Evolutionary conservation across 2,329 filamentous ascomycete species (phyloP), one percentile per base, ranked within the genome.

Genomic region (Hypoxylon sp.): DNA sequence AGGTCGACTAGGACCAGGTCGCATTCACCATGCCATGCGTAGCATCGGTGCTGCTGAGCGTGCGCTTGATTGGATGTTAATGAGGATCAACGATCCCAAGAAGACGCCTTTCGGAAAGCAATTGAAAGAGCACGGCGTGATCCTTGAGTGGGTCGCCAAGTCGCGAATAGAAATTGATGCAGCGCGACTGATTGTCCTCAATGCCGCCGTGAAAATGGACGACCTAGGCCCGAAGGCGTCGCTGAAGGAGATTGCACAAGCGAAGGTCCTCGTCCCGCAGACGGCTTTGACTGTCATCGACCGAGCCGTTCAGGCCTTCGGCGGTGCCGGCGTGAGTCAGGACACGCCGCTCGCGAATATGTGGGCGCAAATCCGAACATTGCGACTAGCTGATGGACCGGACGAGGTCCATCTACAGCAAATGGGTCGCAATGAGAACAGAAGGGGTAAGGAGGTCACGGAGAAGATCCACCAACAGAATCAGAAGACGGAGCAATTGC

Each of bases 21-120:
- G 96, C 65, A 98, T 99, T 79, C 96, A 99, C 84, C 96, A 99
- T 83, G 94, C 94, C 67, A 99, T 99, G 96, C 91, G 96, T 72
- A 91, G 90, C 68, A 96, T 99, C 78, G 96, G 96, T 59, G 92
- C 94, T 58, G 91, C 96, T 17, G 96, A 99, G 82, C 89, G 91
- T 73, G 96, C 95, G 0, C 88, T 99, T 25, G 95, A 98, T 78
- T 97, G 93, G 92, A 92, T 98, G 89, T 88, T 99, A 65, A 92
- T 94, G 76, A 92, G 96, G 70, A 91, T 97, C 83, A 98, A 98
- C 83, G 95, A 99, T 82, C 90, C 93, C 56, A 86, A 84, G 76
- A 98, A 98, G 87, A 94, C 91, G 77, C 92, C 96, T 0, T 99
- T 99, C 78, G 94, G 94, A 78, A 93, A 97, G 83, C 87, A 90